These are phyloP conservation scores for Wickerhamomyces strasburgensis DNA, from an alignment of 805 yeast genomes.

Conservation along the genomic window DNA sequence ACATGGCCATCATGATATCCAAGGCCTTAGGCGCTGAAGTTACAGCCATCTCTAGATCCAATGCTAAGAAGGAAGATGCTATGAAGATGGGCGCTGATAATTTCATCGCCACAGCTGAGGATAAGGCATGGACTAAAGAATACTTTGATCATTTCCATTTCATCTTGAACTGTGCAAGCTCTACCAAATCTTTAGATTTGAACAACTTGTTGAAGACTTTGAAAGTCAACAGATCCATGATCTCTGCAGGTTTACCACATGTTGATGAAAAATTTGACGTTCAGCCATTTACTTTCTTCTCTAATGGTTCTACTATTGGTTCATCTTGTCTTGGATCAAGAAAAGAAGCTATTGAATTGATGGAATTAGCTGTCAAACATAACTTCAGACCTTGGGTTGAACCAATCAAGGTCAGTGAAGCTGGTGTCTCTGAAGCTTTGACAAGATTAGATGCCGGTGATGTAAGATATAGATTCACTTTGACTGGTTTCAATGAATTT, in stretches of 20 bases:
- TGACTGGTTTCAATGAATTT: conserved; percentile 45
- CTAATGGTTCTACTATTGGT: conserved; percentile 46
- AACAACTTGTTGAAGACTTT: conserved; percentile 43
- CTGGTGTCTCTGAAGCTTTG: conserved; percentile 50
- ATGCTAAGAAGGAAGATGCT: conserved; percentile 45
- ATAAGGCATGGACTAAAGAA: conserved; percentile 35
- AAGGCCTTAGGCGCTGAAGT: conserved; percentile 59
- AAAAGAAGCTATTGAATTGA: conserved; percentile 60
- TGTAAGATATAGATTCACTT: conserved; percentile 59
- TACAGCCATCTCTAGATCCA: conserved; percentile 48
- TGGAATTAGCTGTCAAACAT: conserved; percentile 57
- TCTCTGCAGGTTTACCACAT: conserved; percentile 66
- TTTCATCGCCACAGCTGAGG: conserved; percentile 49
- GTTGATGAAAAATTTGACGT: conserved; percentile 35
- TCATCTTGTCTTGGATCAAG: conserved; percentile 60
- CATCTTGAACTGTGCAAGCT: conserved; percentile 42
- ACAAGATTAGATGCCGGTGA: conserved; percentile 50
- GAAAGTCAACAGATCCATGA: conserved; percentile 53
- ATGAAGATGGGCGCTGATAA: conserved; percentile 46
- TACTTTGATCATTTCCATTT: conserved; percentile 37
- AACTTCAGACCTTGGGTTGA: conserved; percentile 61
- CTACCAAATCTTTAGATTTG: conserved; percentile 42
- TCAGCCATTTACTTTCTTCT: conserved; percentile 47
- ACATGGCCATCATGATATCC: conserved; percentile 51
- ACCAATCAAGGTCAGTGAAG: conserved; percentile 47